Evolutionary conservation across 106 monocot genomes (phyloP).

Genomic region (Hemerocallis citrina): DNA sequence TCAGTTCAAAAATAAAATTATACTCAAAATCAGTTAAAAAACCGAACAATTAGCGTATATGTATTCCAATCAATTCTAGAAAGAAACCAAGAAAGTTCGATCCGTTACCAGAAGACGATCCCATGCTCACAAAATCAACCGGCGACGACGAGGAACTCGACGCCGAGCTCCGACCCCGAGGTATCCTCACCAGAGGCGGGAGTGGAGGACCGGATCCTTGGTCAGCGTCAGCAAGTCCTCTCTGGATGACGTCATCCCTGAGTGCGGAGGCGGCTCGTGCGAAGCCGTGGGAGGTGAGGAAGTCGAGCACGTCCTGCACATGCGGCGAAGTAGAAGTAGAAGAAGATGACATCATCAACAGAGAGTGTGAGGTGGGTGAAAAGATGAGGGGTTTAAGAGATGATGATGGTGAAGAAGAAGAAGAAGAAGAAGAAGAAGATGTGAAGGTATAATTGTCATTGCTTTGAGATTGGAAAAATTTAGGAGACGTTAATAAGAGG

Average conservation of each 20-base stretch:
- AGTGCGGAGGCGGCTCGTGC: conserved; percentile 42
- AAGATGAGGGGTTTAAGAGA: too few relatives aligned
- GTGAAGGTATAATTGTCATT: too few relatives aligned
- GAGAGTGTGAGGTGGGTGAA: background rate
- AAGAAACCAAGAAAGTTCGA: background rate
- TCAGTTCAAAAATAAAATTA: too few relatives aligned
- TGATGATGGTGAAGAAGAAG: too few relatives aligned
- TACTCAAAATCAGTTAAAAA: too few relatives aligned
- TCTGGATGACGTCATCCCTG: conserved; percentile 38
- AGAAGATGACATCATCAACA: background rate
- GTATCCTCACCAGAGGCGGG: conserved; percentile 21
- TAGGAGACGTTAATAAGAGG: too few relatives aligned
- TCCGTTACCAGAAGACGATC: conserved; percentile 45
- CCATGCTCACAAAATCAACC: conserved; percentile 67
- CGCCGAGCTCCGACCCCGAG: conserved; percentile 10
- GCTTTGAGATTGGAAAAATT: too few relatives aligned
- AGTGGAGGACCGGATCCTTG: background rate
- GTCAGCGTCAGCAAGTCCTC: background rate
- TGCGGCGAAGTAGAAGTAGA: background rate
- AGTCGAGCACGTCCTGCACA: conserved; percentile 46
- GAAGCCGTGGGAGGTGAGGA: conserved; percentile 52
- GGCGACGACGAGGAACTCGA: conserved; percentile 19
- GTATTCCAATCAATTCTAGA: too few relatives aligned
- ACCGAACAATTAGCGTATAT: too few relatives aligned
- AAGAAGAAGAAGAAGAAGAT: too few relatives aligned